Base-by-base conservation (phyloP, 1,284 basidiomycete species). In the Ceratobasidium sp. region DNA sequence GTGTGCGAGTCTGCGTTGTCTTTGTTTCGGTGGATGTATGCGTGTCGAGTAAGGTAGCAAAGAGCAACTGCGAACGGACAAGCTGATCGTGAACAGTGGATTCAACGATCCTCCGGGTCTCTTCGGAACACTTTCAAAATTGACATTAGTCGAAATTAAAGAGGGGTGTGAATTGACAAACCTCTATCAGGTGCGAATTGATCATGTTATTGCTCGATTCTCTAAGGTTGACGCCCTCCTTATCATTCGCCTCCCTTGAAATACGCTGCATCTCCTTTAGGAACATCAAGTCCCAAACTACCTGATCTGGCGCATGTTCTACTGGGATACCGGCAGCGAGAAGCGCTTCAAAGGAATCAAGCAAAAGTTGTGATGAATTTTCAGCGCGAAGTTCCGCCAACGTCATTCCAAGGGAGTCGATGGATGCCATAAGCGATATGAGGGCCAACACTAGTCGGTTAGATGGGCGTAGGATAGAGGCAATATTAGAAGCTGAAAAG, bases 371-470 rank as follows among this genome's bases (percentile, higher is more conserved):
- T 79, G 71, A 40, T 80, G 78, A 50, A 75, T 76, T 1, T 69
- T 75, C 10, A 84, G 75, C 57, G 82, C 75, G 49, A n/a, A 74
- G 45, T 12, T 71, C 35, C 17, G 60, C 62, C n/a, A 68, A 27
- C 5, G 73, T 54, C 25, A 74, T 62, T 1, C 86, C 85, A 15
- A 90, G 75, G 22, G 83, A 81, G 70, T 86, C 84, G 60, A 88
- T 77, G 3, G 82, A 82, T 12, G 80, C 80, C 38, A 84, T 85
- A n/a, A 91, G 76, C 0, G 79, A 77, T 53, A 86, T 76, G 52
- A 91, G 75, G 12, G 85, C 84, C 49, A 83, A 80, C 69, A 86
- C 79, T 45, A 90, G 79, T 42, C 79, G 75, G 53, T 82, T 76
- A 47, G 88, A 89, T 62, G 87, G 85, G 17, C 80, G 80, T 56